Base-by-base conservation (phyloP, 1,284 basidiomycete species). In the Cryptococcus depauperatus region DNA sequence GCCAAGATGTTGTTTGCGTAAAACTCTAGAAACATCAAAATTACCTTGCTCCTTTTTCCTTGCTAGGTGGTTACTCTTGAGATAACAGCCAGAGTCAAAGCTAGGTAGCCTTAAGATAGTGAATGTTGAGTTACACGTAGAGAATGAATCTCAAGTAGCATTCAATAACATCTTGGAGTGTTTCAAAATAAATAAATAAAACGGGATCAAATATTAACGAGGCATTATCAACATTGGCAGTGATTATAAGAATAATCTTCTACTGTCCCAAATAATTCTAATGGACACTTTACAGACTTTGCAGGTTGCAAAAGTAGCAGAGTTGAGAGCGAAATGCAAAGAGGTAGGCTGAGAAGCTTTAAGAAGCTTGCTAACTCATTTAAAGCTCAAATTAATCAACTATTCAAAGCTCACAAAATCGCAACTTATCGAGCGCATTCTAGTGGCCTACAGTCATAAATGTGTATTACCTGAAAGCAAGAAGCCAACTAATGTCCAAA, bases 391-490 rank as follows among this genome's bases (percentile, higher is more conserved):
- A 26, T 35, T 65, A 19, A 21, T 47, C 2, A 57, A 56, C 27
- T 50, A 55, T 29, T 61, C 60, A 8, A 67, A 61, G 34, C 51
- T 61, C 35, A 52, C 50, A 28, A 64, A 65, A 38, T 45, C 57
- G 9, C 34, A 53, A 27, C 51, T 67, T n/a, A 49, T 62, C 13
- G 33, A 51, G 3, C 32, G 37, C 13, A 56, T 61, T 19, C 35
- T 55, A 13, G 45, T 47, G n/a, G 32, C 30, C 35, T 34, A 45
- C 39, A 25, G 8, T 37, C 35, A 10, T n/a, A n/a, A n/a, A n/a
- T n/a, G n/a, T n/a, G n/a, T n/a, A n/a, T n/a, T n/a, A n/a, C n/a
- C n/a, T n/a, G n/a, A n/a, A n/a, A n/a, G n/a, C n/a, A n/a, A n/a
- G n/a, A n/a, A n/a, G n/a, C n/a, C n/a, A n/a, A n/a, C n/a, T n/a